These are phyloP conservation scores for Lithocarpus polystachyus DNA, from an alignment of 306 rosid species.

Conservation along the genomic window DNA sequence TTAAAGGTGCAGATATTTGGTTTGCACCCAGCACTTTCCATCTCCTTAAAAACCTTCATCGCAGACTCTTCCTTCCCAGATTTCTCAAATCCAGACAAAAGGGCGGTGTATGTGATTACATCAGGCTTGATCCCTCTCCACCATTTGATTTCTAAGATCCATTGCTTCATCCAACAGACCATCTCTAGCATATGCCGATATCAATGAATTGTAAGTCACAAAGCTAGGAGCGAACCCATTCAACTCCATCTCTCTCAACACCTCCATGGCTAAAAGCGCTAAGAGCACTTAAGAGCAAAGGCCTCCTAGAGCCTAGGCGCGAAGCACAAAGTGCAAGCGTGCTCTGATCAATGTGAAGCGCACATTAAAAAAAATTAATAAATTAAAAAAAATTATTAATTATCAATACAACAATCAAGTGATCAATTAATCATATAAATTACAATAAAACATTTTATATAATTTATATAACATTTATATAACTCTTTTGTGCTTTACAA, in stretches of 20 bases:
- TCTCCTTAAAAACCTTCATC: constrained; percentile 55
- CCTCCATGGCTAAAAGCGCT: constrained; percentile 82
- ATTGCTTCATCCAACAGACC: constrained; percentile 79
- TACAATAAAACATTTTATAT: no score
- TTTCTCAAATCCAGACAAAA: constrained; percentile 74
- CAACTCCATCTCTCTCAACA: constrained; percentile 71
- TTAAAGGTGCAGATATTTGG: constrained; percentile 86
- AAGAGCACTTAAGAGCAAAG: no score
- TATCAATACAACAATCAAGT: no score
- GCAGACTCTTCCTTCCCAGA: constrained; percentile 85
- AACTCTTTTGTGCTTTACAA: no score
- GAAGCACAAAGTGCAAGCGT: no score
- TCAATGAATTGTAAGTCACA: constrained; percentile 76
- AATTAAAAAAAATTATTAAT: no score
- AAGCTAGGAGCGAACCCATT: constrained; percentile 56
- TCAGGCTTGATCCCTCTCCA: constrained; percentile 74
- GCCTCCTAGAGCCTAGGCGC: no score
- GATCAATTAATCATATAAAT: no score
- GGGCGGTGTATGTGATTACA: constrained; percentile 84
- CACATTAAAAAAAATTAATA: no score
- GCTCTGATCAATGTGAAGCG: no score
- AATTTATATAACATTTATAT: no score
- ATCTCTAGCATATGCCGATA: constrained; percentile 74
- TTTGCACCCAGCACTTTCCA: constrained; percentile 66
- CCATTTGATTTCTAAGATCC: constrained; percentile 57